Evolutionary conservation across 768 basidiomycete species (phyloP).

Genomic region (Leccinum pellstonianum): DNA sequence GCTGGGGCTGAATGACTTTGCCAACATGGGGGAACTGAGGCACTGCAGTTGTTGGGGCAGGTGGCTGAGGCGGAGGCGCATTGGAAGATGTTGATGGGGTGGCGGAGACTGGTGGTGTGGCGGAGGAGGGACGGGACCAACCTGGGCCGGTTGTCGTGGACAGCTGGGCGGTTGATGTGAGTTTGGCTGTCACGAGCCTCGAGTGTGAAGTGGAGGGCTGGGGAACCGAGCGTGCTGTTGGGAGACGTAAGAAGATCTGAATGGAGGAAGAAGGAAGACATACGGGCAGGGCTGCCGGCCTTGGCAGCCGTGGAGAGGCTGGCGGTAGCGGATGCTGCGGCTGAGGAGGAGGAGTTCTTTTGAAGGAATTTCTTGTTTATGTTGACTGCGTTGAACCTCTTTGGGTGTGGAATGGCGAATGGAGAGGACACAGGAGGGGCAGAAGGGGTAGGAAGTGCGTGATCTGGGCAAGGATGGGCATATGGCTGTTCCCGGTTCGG

Average conservation of each 20-base stretch:
- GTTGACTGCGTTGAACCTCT: slow-evolving; percentile 86
- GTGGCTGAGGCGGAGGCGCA: slow-evolving; percentile 46
- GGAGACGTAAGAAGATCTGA: slow-evolving; percentile 12
- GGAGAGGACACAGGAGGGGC: slow-evolving; percentile 13
- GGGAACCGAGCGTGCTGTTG: slow-evolving; percentile 54
- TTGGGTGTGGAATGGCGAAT: slow-evolving; percentile 53
- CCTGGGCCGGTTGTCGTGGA: slow-evolving; percentile 61
- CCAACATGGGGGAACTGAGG: slow-evolving; percentile 57
- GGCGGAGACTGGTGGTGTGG: slow-evolving; percentile 57
- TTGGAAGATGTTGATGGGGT: slow-evolving; percentile 46
- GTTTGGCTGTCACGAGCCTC: slow-evolving; percentile 81
- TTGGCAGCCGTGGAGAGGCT: slow-evolving; percentile 44
- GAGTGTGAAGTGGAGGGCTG: slow-evolving; percentile 65
- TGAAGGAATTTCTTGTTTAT: slow-evolving; percentile 97
- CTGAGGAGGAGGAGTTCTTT: slow-evolving; percentile 70
- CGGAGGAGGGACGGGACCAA: slow-evolving; percentile 79
- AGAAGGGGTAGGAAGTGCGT: slow-evolving; percentile 8
- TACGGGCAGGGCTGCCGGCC: slow-evolving; percentile 52
- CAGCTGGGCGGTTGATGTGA: slow-evolving; percentile 64
- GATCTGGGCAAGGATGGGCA: slow-evolving; percentile 20
- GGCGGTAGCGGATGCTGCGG: slow-evolving; percentile 44
- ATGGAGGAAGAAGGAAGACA: slow-evolving; percentile 26
- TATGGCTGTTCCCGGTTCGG: slow-evolving; percentile 11
- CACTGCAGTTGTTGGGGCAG: slow-evolving; percentile 38
- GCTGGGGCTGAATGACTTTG: slow-evolving; percentile 68